phyloP scores from a whole-genome alignment of 805 yeast species.

The Candida orba region DNA sequence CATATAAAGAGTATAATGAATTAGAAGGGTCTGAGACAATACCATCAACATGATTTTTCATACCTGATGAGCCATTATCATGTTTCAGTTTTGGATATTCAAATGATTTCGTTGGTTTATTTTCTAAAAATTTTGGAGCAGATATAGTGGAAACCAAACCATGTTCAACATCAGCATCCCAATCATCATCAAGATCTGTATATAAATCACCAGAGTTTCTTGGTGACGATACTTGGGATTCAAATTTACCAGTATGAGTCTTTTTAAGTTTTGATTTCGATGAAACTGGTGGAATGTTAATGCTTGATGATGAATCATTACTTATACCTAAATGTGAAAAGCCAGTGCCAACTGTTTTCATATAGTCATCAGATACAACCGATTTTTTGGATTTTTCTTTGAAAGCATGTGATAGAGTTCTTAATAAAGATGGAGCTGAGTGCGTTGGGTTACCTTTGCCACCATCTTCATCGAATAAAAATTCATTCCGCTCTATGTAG shows the following conservation, averaged over 20 bases:
- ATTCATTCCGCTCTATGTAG: constrained; percentile 38
- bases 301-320: constrained; percentile 12
- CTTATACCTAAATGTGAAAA: constrained; percentile 46
- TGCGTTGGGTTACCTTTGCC: constrained; percentile 54
- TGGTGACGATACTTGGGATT: constrained; percentile 13
- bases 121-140: constrained; percentile 26
- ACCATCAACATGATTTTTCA: constrained; percentile 16
- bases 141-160: constrained; percentile 19
- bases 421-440: constrained; percentile 31
- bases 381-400: constrained; percentile 22
- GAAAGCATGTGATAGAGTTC: constrained; percentile 21
- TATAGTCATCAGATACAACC: constrained; percentile 26
- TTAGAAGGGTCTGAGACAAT: constrained; percentile 25
- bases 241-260: constrained; percentile 2
- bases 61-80: constrained; percentile 8
- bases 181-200: constrained; percentile 80
- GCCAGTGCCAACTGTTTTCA: constrained; percentile 46
- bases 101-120: constrained; percentile 13
- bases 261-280: constrained; percentile 6
- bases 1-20: constrained; percentile 32
- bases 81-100: constrained; percentile 24
- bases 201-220: constrained; percentile 32
- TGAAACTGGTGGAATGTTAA: constrained; percentile 8
- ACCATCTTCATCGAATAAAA: constrained; percentile 60
- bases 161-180: constrained; percentile 74